A percentile compares a stretch with the other conserved stretches of the same genome.
phyloP scores from a whole-genome alignment of 129 eudicot species.

The Centaurea solstitialis region DNA sequence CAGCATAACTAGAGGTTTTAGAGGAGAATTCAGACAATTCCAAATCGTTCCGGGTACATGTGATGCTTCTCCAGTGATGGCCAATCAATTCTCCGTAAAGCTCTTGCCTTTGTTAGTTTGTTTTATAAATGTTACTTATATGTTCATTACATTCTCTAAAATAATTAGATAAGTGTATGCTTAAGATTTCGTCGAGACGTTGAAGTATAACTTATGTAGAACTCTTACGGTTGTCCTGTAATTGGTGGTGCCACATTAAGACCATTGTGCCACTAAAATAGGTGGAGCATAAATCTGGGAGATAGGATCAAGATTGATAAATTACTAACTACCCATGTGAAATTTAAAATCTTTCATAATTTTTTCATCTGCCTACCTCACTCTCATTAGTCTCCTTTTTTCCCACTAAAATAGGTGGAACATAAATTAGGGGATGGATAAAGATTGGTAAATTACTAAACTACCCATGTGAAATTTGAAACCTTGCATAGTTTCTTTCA shows the following conservation, averaged over 20 bases:
- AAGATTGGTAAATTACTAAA: not conserved
- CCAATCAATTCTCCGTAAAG: constrained; percentile 97
- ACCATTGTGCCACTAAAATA: too few relatives aligned
- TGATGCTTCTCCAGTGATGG: constrained; percentile 96
- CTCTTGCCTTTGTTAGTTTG: constrained; percentile 40
- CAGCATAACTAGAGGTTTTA: constrained; percentile 95
- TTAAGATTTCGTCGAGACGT: not conserved
- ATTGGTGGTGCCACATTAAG: too few relatives aligned
- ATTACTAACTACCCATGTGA: not conserved
- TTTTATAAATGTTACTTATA: not conserved
- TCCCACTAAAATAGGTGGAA: too few relatives aligned
- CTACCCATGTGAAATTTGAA: not conserved
- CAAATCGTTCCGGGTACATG: constrained; percentile 95
- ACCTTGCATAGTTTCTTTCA: not conserved
- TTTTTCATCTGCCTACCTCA: not conserved
- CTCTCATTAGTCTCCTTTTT: too few relatives aligned
- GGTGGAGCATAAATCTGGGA: not conserved
- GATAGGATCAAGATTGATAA: not conserved
- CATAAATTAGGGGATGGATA: not conserved
- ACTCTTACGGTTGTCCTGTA: too few relatives aligned
- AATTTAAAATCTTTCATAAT: not conserved
- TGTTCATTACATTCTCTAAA: not conserved
- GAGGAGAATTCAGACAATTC: constrained; percentile 93
- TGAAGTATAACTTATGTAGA: not conserved
- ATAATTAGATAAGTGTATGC: not conserved